Evolutionary conservation across 2,329 filamentous ascomycete species (phyloP), one percentile per base, ranked within the genome.

Genomic region (Verticillium dahliae): DNA sequence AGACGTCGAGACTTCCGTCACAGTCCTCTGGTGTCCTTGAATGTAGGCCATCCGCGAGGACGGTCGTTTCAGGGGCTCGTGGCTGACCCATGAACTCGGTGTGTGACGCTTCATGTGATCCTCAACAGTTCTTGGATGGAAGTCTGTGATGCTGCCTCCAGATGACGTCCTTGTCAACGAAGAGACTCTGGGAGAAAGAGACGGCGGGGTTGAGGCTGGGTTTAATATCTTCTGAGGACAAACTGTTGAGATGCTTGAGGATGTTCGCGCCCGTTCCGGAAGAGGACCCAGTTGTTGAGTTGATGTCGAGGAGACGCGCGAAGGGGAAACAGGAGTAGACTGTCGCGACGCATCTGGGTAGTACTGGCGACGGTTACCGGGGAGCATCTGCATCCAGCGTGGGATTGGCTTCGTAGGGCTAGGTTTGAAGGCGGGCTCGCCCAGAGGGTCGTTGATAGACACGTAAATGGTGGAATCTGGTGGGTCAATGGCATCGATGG

Each of bases 341-440:
- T 38, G 64, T 34, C 60, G 65, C 57, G 33, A 22, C 2, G 18
- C 18, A 11, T 52, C 18, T 9, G 45, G 45, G 18, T 27, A 52
- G 45, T 52, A 27, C 45, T 22, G n/a, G 9, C n/a, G 18, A 22
- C 45, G n/a, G 45, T 52, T 52, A 18, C 50, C 57, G 6, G 57
- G 57, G 2, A 58, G 15, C 15, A 50, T 50, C 56, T 73, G 75
- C 78, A 82, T 82, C 69, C 78, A 80, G 14, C 66, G 62, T 0
- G 83, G 83, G 11, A 85, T 76, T 1, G 82, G 80, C 63, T 85
- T 86, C 11, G 80, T 74, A 4, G 74, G 76, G 59, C 75, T 77
- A 1, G 81, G 79, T 63, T 72, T 75, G 67, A 85, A 85, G 2
- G 78, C 73, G 4, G 74, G 71, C 10, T 75, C 70, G 14, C 78